These are phyloP conservation scores for Alternaria triticina DNA, from an alignment of 2,329 filamentous ascomycete species.

Conservation along the genomic window DNA sequence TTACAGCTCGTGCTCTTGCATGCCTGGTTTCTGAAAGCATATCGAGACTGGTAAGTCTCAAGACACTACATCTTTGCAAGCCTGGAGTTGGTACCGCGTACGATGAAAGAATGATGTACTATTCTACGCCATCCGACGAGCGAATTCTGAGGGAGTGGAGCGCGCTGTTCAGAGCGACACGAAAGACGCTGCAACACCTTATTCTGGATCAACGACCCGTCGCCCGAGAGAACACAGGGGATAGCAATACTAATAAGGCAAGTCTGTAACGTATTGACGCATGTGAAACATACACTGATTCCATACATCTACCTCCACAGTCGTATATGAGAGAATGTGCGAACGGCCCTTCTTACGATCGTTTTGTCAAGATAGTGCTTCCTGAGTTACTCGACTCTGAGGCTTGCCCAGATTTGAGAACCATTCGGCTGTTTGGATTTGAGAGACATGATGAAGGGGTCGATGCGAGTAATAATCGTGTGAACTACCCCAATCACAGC, in stretches of 20 bases:
- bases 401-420: neutral
- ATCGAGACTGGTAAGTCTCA: neutral
- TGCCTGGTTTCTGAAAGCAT: neutral
- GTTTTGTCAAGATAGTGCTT: neutral
- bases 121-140: neutral
- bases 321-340: neutral
- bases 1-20: neutral
- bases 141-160: neutral
- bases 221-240: neutral
- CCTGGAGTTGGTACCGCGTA: neutral
- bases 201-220: neutral
- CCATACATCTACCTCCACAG: neutral
- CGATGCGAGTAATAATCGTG: neutral
- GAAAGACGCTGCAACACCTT: neutral
- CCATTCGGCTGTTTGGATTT: neutral
- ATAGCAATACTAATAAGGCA: neutral
- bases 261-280: neutral
- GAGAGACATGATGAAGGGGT: neutral
- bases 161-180: neutral
- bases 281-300: neutral
- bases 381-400: neutral
- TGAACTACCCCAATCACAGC: neutral
- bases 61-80: neutral
- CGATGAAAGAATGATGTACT: neutral
- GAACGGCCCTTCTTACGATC: neutral